phyloP scores from a whole-genome alignment of 202 grass and related monocot genomes.

The Carex arenaria region DNA sequence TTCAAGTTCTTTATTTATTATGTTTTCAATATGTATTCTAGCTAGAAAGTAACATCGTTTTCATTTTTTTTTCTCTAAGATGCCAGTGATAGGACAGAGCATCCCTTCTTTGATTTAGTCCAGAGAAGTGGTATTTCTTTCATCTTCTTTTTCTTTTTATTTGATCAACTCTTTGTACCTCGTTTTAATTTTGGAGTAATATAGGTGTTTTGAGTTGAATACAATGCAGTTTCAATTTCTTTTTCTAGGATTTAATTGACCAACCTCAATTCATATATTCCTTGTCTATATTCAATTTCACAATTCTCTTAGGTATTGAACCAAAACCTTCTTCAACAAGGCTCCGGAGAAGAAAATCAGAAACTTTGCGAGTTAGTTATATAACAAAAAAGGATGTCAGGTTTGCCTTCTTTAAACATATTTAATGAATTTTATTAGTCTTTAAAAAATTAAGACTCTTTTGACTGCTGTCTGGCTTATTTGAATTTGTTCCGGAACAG shows the following conservation, averaged over 20 bases:
- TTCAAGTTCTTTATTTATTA: conserved; percentile 19
- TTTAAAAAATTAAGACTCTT: not conserved
- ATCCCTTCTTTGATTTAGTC: conserved; percentile 25
- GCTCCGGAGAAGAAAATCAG: conserved; percentile 56
- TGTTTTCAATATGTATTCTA: not conserved
- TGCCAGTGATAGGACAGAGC: conserved; percentile 24
- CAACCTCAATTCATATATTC: not conserved
- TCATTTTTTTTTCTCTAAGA: conserved; percentile 31
- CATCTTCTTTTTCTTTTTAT: not conserved
- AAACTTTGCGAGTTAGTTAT: conserved; percentile 52
- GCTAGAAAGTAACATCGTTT: not conserved
- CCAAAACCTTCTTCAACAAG: conserved; percentile 9
- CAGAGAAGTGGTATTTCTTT: conserved; percentile 1
- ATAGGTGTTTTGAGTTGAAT: not conserved
- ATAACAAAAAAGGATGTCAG: conserved; percentile 64
- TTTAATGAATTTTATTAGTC: not conserved
- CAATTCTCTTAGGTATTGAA: conserved; percentile 19
- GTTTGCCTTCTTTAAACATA: conserved; percentile 26
- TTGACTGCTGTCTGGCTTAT: not conserved
- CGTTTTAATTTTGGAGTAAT: not conserved
- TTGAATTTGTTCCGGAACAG: not conserved
- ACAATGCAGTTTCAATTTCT: not conserved
- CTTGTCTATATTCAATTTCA: not conserved
- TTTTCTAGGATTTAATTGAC: not conserved
- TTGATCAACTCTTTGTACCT: not conserved